These are phyloP conservation scores for Crithidia brevicula DNA, from an alignment of 208 protist genomes.

Conservation along the genomic window DNA sequence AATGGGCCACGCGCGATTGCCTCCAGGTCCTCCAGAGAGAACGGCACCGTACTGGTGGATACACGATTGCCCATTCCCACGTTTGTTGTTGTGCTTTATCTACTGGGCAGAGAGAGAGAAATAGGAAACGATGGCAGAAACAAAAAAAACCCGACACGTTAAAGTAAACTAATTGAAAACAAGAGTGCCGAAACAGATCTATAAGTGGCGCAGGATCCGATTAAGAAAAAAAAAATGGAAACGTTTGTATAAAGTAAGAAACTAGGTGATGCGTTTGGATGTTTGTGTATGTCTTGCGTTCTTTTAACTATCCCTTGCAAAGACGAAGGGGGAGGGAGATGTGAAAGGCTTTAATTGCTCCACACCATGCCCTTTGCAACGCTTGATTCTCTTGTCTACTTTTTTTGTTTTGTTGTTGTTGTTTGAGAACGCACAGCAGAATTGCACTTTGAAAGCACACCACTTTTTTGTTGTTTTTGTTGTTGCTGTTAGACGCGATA, in stretches of 20 bases:
- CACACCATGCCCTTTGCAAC: too few relatives aligned
- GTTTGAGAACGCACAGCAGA: too few relatives aligned
- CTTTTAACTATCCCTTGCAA: too few relatives aligned
- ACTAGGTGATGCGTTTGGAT: too few relatives aligned
- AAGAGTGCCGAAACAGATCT: too few relatives aligned
- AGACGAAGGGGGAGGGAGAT: too few relatives aligned
- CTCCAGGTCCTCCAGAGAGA: conserved; percentile 53
- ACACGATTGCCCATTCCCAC: conserved; percentile 65
- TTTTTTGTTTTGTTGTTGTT: conserved; percentile 11
- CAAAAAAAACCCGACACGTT: neutral
- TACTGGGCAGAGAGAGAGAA: neutral
- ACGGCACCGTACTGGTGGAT: conserved; percentile 51
- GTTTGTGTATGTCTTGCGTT: too few relatives aligned
- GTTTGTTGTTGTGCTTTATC: too few relatives aligned
- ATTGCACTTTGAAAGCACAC: conserved; percentile 10
- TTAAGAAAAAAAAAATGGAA: conserved; percentile 13
- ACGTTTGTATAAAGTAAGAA: conserved; percentile 18
- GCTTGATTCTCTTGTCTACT: neutral
- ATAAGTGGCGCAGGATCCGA: conserved; percentile 1
- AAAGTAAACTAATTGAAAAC: too few relatives aligned
- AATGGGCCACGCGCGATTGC: conserved; percentile 14
- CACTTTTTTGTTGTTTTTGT: neutral
- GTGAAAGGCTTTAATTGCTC: too few relatives aligned
- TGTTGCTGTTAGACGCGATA: neutral
- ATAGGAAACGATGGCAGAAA: neutral